These are phyloP conservation scores for Linnemannia zychae DNA, from an alignment of 192 early-diverging fungal genomes.

Conservation along the genomic window DNA sequence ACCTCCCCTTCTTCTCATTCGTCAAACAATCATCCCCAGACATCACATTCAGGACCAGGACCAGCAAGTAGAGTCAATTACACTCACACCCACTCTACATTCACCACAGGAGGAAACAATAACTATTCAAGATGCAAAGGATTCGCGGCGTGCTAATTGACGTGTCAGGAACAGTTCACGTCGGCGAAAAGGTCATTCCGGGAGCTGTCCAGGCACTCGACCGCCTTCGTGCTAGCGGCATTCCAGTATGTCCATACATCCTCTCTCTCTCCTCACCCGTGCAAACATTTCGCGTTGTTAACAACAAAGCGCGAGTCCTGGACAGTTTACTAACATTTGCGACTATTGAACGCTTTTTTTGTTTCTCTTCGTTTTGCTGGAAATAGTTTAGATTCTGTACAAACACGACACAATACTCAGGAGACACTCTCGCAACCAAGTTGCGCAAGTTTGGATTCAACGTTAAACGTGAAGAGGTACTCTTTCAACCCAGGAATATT, in stretches of 20 bases:
- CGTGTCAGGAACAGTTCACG: constrained; percentile 84
- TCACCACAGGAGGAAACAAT: background rate
- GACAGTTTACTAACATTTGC: no score
- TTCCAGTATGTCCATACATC: constrained; percentile 53
- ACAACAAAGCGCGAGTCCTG: no score
- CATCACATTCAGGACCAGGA: background rate
- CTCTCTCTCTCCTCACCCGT: background rate
- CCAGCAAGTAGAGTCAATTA: no score
- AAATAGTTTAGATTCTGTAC: constrained; percentile 84
- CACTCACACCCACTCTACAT: background rate
- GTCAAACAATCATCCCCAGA: background rate
- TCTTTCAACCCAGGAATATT: background rate
- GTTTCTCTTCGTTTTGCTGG: constrained; percentile 5
- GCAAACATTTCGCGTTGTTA: background rate
- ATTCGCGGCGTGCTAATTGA: constrained; percentile 79
- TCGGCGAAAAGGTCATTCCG: constrained; percentile 74
- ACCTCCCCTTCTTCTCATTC: background rate
- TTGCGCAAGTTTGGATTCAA: constrained; percentile 78
- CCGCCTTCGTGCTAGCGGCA: constrained; percentile 68
- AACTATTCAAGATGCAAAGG: constrained; percentile 19
- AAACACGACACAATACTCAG: constrained; percentile 89
- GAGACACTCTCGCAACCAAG: constrained; percentile 65
- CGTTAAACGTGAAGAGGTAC: constrained; percentile 69
- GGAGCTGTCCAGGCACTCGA: constrained; percentile 75
- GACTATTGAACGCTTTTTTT: no score